A percentile compares a stretch with the other conserved stretches of the same genome.
These are phyloP conservation scores for Acrocalymma vagum DNA, from an alignment of 2,329 filamentous ascomycete genomes.

Conservation along the genomic window DNA sequence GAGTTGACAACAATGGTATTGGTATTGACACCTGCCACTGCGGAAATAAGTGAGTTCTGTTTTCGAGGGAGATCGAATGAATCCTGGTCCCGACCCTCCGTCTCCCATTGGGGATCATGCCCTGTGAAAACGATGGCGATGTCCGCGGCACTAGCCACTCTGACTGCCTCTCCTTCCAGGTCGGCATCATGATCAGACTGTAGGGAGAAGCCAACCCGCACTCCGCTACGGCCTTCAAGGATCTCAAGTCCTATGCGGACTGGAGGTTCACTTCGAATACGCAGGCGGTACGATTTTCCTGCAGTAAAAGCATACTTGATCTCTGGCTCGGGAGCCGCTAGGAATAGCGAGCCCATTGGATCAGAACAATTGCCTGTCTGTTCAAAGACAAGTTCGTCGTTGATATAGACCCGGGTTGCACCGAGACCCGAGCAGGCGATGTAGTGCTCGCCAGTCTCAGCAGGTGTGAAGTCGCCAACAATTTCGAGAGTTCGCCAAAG, in stretches of 20 bases:
- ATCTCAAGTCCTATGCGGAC: neutral
- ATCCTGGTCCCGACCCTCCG: constrained; percentile 69
- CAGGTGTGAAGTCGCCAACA: neutral
- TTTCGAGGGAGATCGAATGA: constrained; percentile 64
- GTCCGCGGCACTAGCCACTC: neutral
- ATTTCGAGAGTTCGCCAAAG: neutral
- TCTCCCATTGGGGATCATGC: constrained; percentile 76
- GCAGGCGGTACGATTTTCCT: too few relatives aligned
- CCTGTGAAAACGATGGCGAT: constrained; percentile 54
- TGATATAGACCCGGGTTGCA: neutral
- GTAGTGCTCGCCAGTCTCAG: neutral
- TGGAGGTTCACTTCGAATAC: too few relatives aligned
- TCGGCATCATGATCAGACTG: constrained; percentile 1
- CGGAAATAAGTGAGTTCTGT: constrained; percentile 65
- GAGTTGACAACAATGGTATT: constrained; percentile 83
- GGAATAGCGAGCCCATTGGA: too few relatives aligned
- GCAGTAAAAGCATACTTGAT: too few relatives aligned
- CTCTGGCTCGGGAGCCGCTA: too few relatives aligned
- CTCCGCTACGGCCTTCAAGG: neutral
- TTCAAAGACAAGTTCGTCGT: too few relatives aligned
- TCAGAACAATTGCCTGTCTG: too few relatives aligned
- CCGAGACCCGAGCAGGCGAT: neutral
- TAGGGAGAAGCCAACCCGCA: neutral
- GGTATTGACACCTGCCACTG: constrained; percentile 68
- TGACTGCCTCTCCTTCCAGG: neutral